A percentile compares a stretch with the other conserved stretches of the same genome.
phyloP scores from a whole-genome alignment of 139 green algal species.

The Chlamydomonas sp. region DNA sequence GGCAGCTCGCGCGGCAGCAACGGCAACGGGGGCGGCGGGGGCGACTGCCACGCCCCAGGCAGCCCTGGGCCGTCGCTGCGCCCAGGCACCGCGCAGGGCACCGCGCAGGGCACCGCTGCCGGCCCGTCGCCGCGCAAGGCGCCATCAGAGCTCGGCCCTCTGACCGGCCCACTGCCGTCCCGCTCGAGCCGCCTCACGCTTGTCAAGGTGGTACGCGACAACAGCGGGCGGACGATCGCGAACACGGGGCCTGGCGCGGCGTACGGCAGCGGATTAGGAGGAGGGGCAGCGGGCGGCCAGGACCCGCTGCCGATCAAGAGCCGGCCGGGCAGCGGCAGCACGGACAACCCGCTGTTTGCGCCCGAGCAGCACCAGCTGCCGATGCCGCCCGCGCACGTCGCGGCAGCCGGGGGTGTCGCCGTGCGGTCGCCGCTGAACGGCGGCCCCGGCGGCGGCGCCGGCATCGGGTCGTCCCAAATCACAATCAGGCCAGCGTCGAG shows the following conservation, averaged over 20 bases:
- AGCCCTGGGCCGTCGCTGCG: too few species aligned
- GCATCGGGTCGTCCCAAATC: too few species aligned
- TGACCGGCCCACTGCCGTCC: not conserved
- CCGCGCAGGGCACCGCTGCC: too few species aligned
- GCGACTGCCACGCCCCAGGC: too few species aligned
- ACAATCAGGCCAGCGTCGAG: not conserved
- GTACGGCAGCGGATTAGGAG: too few species aligned
- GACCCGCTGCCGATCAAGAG: slow-evolving; percentile 11
- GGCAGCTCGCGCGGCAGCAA: not conserved
- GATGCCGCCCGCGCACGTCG: not conserved
- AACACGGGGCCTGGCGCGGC: not conserved
- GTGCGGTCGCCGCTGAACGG: too few species aligned
- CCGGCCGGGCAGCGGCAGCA: not conserved
- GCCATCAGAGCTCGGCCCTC: not conserved
- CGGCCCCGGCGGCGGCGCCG: too few species aligned
- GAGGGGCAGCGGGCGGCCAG: too few species aligned
- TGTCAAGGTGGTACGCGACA: slow-evolving; percentile 2
- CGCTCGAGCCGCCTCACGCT: not conserved
- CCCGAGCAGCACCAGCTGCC: not conserved
- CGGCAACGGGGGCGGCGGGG: too few species aligned
- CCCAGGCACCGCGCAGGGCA: too few species aligned
- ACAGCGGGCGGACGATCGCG: not conserved
- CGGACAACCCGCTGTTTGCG: slow-evolving; percentile 10
- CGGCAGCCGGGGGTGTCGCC: too few species aligned
- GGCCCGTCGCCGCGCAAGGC: not conserved